phyloP scores from a whole-genome alignment of 1,284 basidiomycete species.

The Trichosporon faecale region DNA sequence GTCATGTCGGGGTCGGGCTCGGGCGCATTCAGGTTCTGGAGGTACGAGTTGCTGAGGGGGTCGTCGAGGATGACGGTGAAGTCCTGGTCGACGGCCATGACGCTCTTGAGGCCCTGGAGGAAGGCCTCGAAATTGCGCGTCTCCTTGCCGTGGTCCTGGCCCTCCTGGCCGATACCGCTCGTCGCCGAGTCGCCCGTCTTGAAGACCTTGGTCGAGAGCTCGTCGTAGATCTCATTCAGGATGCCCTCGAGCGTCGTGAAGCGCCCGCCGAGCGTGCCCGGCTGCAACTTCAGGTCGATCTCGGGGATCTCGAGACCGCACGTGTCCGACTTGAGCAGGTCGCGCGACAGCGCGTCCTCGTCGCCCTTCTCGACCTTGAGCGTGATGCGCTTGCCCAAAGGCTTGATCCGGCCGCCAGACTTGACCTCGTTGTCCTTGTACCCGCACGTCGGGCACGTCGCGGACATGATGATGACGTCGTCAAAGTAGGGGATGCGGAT shows the following conservation, averaged over 20 bases:
- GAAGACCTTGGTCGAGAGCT: constrained; percentile 87
- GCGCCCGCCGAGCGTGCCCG: constrained; percentile 94
- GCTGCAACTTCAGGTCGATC: constrained; percentile 85
- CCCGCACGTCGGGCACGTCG: constrained; percentile 90
- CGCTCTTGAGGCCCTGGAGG: constrained; percentile 71
- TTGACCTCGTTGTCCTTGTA: constrained; percentile 99
- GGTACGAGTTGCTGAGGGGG: constrained; percentile 89
- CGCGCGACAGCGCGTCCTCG: constrained; percentile 86
- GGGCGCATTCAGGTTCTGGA: constrained; percentile 92
- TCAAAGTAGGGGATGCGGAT: constrained; percentile 98
- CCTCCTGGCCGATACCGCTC: constrained; percentile 39
- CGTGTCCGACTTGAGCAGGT: constrained; percentile 94
- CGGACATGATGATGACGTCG: constrained; percentile 98
- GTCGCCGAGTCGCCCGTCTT: constrained; percentile 54
- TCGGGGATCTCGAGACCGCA: constrained; percentile 89
- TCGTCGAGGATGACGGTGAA: constrained; percentile 96
- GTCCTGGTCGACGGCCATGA: constrained; percentile 69
- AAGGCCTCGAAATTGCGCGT: constrained; percentile 68
- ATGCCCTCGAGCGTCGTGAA: constrained; percentile 98
- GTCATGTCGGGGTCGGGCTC: constrained; percentile 89
- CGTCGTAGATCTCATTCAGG: constrained; percentile 90
- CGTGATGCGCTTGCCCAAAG: constrained; percentile 78
- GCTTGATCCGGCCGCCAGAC: constrained; percentile 82
- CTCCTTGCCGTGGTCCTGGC: constrained; percentile 51
- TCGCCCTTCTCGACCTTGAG: constrained; percentile 77